Percentiles rank a stretch among this genome's conserved stretches.
These are phyloP conservation scores for Phytophthora multivora DNA, from an alignment of 352 stramenopile species.

Conservation along the genomic window DNA sequence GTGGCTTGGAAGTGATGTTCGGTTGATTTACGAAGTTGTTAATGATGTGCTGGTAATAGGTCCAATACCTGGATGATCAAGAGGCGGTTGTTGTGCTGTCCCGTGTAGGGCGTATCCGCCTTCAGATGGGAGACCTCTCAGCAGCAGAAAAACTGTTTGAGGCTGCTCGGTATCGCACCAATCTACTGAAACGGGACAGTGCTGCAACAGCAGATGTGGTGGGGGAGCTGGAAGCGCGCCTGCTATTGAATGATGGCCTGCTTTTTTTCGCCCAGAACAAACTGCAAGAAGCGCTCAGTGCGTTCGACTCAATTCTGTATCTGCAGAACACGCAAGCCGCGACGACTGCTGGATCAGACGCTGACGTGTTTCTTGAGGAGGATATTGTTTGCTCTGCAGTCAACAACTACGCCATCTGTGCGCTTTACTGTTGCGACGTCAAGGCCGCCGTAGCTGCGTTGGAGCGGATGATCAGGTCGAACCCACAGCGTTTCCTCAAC, in stretches of 20 bases:
- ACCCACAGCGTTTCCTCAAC: constrained; percentile 74
- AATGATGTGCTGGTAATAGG: constrained; percentile 28
- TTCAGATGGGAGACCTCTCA: constrained; percentile 76
- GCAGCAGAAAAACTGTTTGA: constrained; percentile 64
- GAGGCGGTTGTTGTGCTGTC: constrained; percentile 63
- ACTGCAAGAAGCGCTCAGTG: constrained; percentile 74
- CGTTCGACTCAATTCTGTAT: constrained; percentile 73
- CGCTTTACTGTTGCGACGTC: constrained; percentile 83
- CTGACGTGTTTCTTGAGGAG: constrained; percentile 61
- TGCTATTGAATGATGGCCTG: constrained; percentile 78
- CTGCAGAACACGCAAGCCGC: constrained; percentile 30
- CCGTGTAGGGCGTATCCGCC: constrained; percentile 66
- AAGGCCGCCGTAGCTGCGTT: constrained; percentile 68
- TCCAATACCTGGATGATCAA: constrained; percentile 35
- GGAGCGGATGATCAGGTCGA: constrained; percentile 71
- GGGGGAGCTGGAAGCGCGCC: constrained; percentile 47
- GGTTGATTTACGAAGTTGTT: constrained; percentile 4
- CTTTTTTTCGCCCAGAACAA: constrained; percentile 82
- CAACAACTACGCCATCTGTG: constrained; percentile 86
- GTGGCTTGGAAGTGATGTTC: neutral
- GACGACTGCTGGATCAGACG: constrained; percentile 28
- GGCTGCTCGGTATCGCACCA: constrained; percentile 41
- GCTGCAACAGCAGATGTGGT: constrained; percentile 18
- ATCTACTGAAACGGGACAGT: constrained; percentile 18
- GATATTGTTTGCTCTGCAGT: constrained; percentile 71